Conservation (phyloP, 495 filamentous ascomycete genomes). For the Aspergillus haitiensis region DNA sequence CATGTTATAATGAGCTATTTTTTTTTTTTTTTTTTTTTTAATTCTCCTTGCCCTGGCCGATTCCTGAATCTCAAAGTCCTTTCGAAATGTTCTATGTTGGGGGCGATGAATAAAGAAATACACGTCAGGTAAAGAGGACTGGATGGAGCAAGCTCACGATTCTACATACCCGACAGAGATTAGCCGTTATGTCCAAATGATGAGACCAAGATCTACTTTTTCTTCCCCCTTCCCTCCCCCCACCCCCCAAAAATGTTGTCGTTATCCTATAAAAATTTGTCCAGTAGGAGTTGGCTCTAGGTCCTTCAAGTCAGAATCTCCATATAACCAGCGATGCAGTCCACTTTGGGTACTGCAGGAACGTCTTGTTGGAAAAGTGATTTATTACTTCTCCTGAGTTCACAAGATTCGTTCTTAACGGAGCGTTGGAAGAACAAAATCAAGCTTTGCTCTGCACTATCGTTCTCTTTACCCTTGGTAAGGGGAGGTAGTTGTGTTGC, state of each 20-base stretch:
- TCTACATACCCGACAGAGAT: not conserved
- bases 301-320: constrained; percentile 2
- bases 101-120: not conserved
- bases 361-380: constrained; percentile 52
- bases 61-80: not conserved
- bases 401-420: constrained; percentile 60
- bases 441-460: constrained; percentile 25
- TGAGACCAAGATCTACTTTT: not conserved
- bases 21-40: constrained; percentile 11
- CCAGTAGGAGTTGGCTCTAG: not conserved
- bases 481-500: constrained; percentile 18
- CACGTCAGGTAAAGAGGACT: not conserved
- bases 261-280: no score
- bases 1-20: not conserved
- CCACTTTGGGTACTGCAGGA: constrained; percentile 65
- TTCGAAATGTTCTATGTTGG: not conserved
- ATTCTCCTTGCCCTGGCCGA: not conserved
- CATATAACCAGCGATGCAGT: constrained; percentile 62
- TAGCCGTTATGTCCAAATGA: not conserved
- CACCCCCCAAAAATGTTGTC: not conserved
- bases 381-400: constrained; percentile 31
- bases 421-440: constrained; percentile 72
- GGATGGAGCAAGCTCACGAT: not conserved
- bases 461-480: constrained; percentile 30
- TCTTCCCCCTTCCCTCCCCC: not conserved